Conservation (phyloP, 352 stramenopile species). For the Plasmopara muralis region DNA sequence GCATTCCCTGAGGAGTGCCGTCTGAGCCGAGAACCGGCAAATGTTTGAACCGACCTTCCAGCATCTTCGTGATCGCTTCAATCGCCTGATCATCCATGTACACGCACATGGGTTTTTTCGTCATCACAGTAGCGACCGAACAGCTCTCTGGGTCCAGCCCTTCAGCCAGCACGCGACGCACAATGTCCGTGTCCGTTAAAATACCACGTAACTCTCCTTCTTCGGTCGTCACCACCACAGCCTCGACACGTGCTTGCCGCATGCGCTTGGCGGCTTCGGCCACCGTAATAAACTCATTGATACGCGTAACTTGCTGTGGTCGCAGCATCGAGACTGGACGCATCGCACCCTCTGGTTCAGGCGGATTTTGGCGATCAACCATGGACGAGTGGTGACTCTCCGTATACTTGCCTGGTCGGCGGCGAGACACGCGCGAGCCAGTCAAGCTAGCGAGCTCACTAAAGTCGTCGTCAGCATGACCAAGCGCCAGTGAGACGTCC, state of each 20-base stretch:
- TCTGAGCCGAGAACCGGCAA: conserved; percentile 70
- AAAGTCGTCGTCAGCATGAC: conserved; percentile 62
- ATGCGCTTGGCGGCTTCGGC: conserved; percentile 75
- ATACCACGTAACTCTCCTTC: conserved; percentile 79
- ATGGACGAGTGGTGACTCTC: conserved; percentile 39
- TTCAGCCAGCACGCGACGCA: conserved; percentile 68
- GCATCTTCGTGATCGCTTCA: conserved; percentile 86
- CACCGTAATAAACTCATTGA: conserved; percentile 85
- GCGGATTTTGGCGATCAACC: conserved; percentile 29
- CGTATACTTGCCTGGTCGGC: conserved; percentile 30
- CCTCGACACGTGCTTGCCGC: conserved; percentile 75
- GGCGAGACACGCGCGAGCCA: conserved; percentile 40
- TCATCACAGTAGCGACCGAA: conserved; percentile 81
- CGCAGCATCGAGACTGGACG: conserved; percentile 75
- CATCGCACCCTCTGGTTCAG: conserved; percentile 55
- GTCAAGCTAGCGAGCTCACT: conserved; percentile 68
- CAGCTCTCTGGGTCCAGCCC: conserved; percentile 77
- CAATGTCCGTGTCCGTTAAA: conserved; percentile 84
- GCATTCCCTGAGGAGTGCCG: conserved; percentile 70
- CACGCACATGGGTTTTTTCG: conserved; percentile 71
- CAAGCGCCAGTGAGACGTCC: conserved; percentile 81
- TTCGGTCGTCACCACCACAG: conserved; percentile 80
- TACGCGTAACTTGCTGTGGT: conserved; percentile 69
- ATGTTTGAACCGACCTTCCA: conserved; percentile 84
- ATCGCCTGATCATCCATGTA: conserved; percentile 76